Evolutionary conservation across 495 filamentous ascomycete genomes (phyloP), one percentile per base, ranked within the genome.

Genomic region (Penicillium tannophilum): DNA sequence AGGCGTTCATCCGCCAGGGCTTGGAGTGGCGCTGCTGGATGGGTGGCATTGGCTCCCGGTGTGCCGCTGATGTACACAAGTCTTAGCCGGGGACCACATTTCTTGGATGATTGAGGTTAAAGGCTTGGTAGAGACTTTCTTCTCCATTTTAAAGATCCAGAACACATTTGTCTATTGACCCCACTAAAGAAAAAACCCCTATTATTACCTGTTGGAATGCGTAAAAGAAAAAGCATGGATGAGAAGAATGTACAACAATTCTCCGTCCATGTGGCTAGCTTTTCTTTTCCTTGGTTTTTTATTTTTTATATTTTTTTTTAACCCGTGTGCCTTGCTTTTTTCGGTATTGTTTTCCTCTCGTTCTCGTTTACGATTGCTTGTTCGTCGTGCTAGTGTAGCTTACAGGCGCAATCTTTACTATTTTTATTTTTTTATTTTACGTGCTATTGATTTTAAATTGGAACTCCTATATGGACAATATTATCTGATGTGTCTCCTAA

Each of bases 71-170:
- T 41, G 16, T 17, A 41, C 1, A 17, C 20, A 24, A 47, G 55
- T 47, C 1, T 20, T 16, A 50, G 26, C 7, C 26, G 36, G 17
- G 39, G 12, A 45, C 44, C 54, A 17, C 45, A 36, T 12, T 6
- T 20, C 7, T 33, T 14, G 45, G 44, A 4, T 14, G 47, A 24
- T 20, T 58, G 47, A 58, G 55, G 55, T 45, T 45, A 58, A 58
- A 58, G 33, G 20, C 55, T 51, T 35, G 8, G 41, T 14, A 41
- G 33, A n/a, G n/a, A n/a, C n/a, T n/a, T n/a, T n/a, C 16, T 0
- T 41, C 35, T n/a, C 14, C 16, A 17, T 1, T 14, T 4, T 8
- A 17, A 41, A n/a, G 16, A n/a, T 41, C 39, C 39, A n/a, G 39
- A 17, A 16, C 26, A 2, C 45, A 24, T 16, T 52, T 52, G 31